Evolutionary conservation across 2,329 filamentous ascomycete genomes (phyloP), one percentile per base, ranked within the genome.

Genomic region (Didymellaceae sp.): DNA sequence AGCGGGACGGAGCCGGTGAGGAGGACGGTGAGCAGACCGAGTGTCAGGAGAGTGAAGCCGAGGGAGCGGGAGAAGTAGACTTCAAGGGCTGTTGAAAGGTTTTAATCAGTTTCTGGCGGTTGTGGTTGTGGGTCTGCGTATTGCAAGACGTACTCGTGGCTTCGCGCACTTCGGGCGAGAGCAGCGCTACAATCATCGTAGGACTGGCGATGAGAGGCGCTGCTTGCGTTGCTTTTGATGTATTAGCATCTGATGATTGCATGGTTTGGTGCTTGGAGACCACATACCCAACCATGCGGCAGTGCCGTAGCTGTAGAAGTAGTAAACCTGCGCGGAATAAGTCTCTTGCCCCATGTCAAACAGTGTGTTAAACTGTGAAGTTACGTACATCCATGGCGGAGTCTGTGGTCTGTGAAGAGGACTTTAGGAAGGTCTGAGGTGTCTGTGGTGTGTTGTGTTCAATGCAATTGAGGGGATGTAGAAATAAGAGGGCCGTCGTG

Each of bases 61-160:
- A 91, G 80, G 21, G 81, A 84, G 32, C 89, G 87, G 42, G 85
- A 85, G 70, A 92, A 86, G 79, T 93, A 93, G 47, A 82, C 74
- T 72, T 91, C 88, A 24, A 90, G 77, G 18, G 75, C 85, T 84
- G 58, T n/a, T n/a, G n/a, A n/a, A n/a, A n/a, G n/a, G n/a, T n/a
- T n/a, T n/a, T n/a, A n/a, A n/a, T n/a, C n/a, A n/a, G n/a, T n/a
- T n/a, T 13, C 39, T 32, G 6, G 0, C 4, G 41, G 24, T 57
- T 55, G 53, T 31, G 21, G 18, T 3, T 11, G 18, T 34, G n/a
- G 32, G 6, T 3, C 8, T n/a, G 14, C 11, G 22, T 14, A 5
- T n/a, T 18, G 8, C n/a, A 6, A 10, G 43, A 57, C 77, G 54
- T 74, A 86, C 81, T 73, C 46, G 80, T 80, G 45, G 80, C 74